Evolutionary conservation across 768 basidiomycete genomes (phyloP), one percentile per base, ranked within the genome.

Genomic region (Lactarius akahatsu): DNA sequence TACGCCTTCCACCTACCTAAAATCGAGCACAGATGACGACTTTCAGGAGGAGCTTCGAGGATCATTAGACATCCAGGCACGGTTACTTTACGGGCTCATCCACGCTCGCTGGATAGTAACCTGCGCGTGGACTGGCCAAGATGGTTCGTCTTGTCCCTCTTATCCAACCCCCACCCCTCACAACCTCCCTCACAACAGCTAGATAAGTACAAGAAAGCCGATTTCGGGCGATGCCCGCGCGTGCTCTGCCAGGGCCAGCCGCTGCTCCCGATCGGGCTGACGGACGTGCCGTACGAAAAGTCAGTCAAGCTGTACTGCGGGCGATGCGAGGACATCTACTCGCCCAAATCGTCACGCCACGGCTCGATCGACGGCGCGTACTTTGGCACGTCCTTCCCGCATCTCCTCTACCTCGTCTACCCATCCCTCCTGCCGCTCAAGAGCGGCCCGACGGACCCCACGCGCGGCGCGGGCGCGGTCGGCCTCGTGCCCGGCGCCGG

Each of bases 261-360:
- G 18, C 91, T 99, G 69, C 91, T 98, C 38, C 97, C 97, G 18
- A 93, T 98, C 69, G 97, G 97, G 20, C 87, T 98, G 34, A 95
- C 92, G 67, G 97, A 99, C 77, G 83, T 94, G n/a, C 92, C 97
- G 0, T 98, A 97, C 77, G 93, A 97, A 76, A 99, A 98, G 79
- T 95, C 94, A 36, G 96, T 98, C 75, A 99, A 99, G 76, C 90
- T 99, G 59, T 98, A 95, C 79, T 99, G 97, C 75, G 96, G 95
- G 2, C 89, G 95, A 43, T 99, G 97, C 78, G 96, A 99, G 78
- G 97, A 99, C 78, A 89, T 99, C 71, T 99, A 98, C 78, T 94
- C 92, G 0, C 97, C 97, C 43, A 99, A 99, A 77, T 95, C 92
- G 1, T 95, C 94, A 6, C 86, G 96, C 34, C 97, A 99, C 76